Percentiles rank a stretch among this genome's conserved stretches.
These are phyloP conservation scores for Scalesia atractyloides DNA, from an alignment of 129 eudicot genomes.

Conservation along the genomic window DNA sequence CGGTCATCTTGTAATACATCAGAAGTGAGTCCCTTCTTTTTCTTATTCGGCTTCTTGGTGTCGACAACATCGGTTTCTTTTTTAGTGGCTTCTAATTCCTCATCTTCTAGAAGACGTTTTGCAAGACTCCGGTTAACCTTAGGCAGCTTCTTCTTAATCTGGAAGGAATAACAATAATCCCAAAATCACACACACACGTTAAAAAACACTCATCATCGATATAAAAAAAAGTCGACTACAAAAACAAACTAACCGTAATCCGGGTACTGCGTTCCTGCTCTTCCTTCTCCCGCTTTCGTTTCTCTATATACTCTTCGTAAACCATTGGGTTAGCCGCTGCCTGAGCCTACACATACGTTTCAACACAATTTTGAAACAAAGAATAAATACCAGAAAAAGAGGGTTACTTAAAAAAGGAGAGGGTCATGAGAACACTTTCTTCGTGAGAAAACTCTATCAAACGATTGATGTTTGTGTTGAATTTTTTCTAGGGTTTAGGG, in stretches of 20 bases:
- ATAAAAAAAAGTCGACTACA: neutral
- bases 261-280: constrained; percentile 60
- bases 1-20: constrained; percentile 72
- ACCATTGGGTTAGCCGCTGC: constrained; percentile 75
- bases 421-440: too few relatives aligned
- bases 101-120: constrained; percentile 58
- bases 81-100: constrained; percentile 62
- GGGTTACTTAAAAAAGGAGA: too few relatives aligned
- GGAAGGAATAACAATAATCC: constrained; percentile 26
- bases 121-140: constrained; percentile 74
- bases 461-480: too few relatives aligned
- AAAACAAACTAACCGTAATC: constrained; percentile 67
- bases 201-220: neutral
- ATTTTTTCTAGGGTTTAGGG: too few relatives aligned
- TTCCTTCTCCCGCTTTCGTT: constrained; percentile 65
- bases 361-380: neutral
- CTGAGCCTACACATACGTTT: constrained; percentile 64
- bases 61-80: constrained; percentile 46
- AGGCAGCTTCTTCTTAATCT: constrained; percentile 84
- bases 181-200: neutral
- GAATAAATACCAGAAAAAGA: neutral
- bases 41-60: constrained; percentile 67
- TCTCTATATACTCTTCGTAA: constrained; percentile 77
- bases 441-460: too few relatives aligned
- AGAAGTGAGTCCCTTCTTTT: constrained; percentile 68